A percentile compares a stretch with the other conserved stretches of the same genome.
phyloP scores from a whole-genome alignment of 495 filamentous ascomycete genomes.

The Glonium stellatum region DNA sequence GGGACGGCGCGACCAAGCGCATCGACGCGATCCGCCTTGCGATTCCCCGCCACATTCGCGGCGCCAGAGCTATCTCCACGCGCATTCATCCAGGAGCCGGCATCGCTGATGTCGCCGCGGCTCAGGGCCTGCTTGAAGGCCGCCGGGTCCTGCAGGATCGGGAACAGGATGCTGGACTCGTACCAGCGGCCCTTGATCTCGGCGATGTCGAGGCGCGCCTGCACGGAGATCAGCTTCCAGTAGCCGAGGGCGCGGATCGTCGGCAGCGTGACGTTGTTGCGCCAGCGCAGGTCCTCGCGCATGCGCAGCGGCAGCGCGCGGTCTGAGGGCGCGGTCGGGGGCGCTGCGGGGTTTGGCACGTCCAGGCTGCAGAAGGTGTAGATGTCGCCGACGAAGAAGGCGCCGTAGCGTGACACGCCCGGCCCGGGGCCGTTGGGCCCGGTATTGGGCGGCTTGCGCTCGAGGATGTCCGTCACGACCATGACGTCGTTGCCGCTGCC shows the following conservation, averaged over 20 bases:
- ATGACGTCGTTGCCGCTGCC: constrained; percentile 45
- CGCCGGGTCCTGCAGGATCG: constrained; percentile 38
- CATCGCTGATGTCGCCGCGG: constrained; percentile 39
- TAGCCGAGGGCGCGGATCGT: constrained; percentile 34
- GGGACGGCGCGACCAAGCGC: not conserved
- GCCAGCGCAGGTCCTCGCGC: constrained; percentile 40
- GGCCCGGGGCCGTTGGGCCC: constrained; percentile 15
- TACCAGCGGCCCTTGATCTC: constrained; percentile 61
- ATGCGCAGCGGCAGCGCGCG: constrained; percentile 42
- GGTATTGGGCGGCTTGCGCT: constrained; percentile 27
- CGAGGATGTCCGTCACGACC: constrained; percentile 41
- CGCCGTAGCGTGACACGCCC: constrained; percentile 11
- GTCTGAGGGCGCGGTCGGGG: constrained; percentile 26
- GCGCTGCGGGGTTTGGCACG: constrained; percentile 24
- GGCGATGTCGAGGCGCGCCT: constrained; percentile 36
- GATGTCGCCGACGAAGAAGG: constrained; percentile 38
- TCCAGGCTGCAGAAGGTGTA: constrained; percentile 40
- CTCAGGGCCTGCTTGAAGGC: constrained; percentile 36
- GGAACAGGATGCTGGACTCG: constrained; percentile 48
- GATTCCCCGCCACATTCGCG: not conserved
- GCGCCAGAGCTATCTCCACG: constrained; percentile 33
- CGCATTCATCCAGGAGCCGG: constrained; percentile 45
- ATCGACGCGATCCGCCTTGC: not conserved
- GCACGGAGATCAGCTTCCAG: constrained; percentile 41
- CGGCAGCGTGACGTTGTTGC: constrained; percentile 41